These are phyloP conservation scores for Plenodomus tracheiphilus DNA, from an alignment of 2,329 filamentous ascomycete genomes.

Conservation along the genomic window DNA sequence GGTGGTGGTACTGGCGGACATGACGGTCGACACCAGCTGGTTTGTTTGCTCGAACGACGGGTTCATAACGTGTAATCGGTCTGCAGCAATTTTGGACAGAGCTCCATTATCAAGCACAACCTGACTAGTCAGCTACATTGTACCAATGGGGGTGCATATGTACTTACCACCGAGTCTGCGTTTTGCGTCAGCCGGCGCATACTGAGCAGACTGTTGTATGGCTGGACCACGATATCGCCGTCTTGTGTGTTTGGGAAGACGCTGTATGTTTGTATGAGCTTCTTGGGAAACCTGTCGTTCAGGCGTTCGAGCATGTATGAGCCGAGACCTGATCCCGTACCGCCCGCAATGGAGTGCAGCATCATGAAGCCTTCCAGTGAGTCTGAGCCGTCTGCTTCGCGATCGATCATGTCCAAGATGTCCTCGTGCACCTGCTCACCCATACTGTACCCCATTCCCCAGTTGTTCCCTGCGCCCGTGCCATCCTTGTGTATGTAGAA, in stretches of 20 bases:
- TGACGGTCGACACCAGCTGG: conserved; percentile 91
- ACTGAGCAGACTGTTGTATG: conserved; percentile 93
- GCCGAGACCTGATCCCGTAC: conserved; percentile 93
- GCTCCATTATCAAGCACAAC: conserved; percentile 95
- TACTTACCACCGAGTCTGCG: conserved; percentile 82
- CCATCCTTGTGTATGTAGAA: conserved; percentile 96
- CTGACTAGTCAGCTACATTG: conserved; percentile 39
- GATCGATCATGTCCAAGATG: conserved; percentile 99
- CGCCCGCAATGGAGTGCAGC: conserved; percentile 95
- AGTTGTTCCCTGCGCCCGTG: conserved; percentile 94
- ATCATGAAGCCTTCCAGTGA: conserved; percentile 99
- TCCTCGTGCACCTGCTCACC: conserved; percentile 93
- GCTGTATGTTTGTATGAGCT: conserved; percentile 98
- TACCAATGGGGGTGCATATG: neutral
- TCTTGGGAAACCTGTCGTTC: conserved; percentile 98
- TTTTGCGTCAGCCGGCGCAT: conserved; percentile 93
- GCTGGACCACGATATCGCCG: conserved; percentile 92
- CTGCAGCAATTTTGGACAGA: conserved; percentile 88
- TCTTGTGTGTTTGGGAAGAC: conserved; percentile 95
- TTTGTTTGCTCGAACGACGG: conserved; percentile 98
- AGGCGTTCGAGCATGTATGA: conserved; percentile 93
- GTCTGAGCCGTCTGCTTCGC: conserved; percentile 96
- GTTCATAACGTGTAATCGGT: conserved; percentile 90
- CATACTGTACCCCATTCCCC: conserved; percentile 94
- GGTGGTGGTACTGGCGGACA: conserved; percentile 97